Base-by-base conservation (phyloP, 2,329 filamentous ascomycete species). In the Fusarium fujikuroi region DNA sequence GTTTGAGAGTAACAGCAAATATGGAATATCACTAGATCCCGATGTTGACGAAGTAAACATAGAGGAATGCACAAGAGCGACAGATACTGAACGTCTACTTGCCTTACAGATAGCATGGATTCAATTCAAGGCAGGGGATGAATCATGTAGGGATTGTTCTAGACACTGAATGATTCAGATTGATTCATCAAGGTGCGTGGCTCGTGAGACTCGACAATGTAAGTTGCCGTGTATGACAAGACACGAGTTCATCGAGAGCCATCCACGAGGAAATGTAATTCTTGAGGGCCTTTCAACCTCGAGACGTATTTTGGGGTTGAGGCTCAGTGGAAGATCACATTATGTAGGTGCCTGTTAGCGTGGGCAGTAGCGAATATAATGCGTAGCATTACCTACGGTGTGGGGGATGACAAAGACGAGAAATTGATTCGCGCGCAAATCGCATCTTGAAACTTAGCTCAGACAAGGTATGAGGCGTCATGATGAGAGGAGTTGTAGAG, bases 401-500 rank as follows among this genome's bases (percentile, higher is more conserved):
- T 54, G 34, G 28, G 53, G 50, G 73, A 76, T 75, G 65, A 77
- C 73, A 77, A 75, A 75, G 39, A 56, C 23, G 18, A 32, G 15
- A 50, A 39, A 47, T 57, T 76, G 69, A 77, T 77, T 77, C 65
- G 75, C 43, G 72, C 50, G 50, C 34, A 37, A 19, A n/a, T 54
- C 40, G 53, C 34, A 44, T 60, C 47, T 63, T 21, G 21, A 37
- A 49, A 68, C 43, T 25, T 46, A 36, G 42, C 18, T 19, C 15
- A 34, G 46, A 37, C 19, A 15, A 16, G 15, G 32, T 25, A 46
- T 60, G 61, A 57, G 36, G 21, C 50, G 23, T 68, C 57, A 69
- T 69, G 57, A 63, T 49, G 42, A 40, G 37, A n/a, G 42, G 47
- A 25, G 18, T 8, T 23, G 7, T 5, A 25, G 47, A 11, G 18